Evolutionary conservation across 2,329 filamentous ascomycete species (phyloP).

Genomic region (Neofusicoccum sp.): DNA sequence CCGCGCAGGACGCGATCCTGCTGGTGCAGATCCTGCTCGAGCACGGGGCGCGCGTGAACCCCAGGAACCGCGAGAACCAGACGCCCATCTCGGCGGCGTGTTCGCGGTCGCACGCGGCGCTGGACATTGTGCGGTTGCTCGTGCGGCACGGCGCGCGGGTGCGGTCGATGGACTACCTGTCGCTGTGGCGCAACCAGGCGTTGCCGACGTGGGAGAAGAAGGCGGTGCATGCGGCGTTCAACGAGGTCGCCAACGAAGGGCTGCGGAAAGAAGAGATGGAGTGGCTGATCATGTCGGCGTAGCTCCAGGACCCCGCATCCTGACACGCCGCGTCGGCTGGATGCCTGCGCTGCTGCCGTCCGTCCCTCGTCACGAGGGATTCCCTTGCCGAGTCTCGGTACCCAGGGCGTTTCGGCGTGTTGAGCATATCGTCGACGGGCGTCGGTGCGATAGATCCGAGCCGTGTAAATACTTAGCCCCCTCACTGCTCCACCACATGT

Average conservation of each 20-base stretch:
- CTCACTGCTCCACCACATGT: background rate
- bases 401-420: background rate
- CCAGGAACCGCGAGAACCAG: slow-evolving; percentile 35
- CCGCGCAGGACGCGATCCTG: background rate
- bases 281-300: background rate
- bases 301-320: slow-evolving; percentile 47
- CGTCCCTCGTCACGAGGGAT: no score
- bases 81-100: slow-evolving; percentile 60
- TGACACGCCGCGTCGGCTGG: no score
- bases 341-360: no score
- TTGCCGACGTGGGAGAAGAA: background rate
- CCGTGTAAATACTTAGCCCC: background rate
- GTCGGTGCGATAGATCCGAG: slow-evolving; percentile 2
- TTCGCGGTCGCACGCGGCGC: slow-evolving; percentile 42
- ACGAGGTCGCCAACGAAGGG: background rate
- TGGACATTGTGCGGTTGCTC: slow-evolving; percentile 31
- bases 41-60: slow-evolving; percentile 1
- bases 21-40: background rate
- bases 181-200: background rate
- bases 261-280: background rate
- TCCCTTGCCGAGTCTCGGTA: no score
- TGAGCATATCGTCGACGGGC: background rate
- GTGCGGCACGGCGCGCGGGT: slow-evolving; percentile 33
- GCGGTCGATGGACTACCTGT: slow-evolving; percentile 16
- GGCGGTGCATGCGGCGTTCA: background rate